Conservation (phyloP, 352 stramenopile species). For the Pythium sukuiense region DNA sequence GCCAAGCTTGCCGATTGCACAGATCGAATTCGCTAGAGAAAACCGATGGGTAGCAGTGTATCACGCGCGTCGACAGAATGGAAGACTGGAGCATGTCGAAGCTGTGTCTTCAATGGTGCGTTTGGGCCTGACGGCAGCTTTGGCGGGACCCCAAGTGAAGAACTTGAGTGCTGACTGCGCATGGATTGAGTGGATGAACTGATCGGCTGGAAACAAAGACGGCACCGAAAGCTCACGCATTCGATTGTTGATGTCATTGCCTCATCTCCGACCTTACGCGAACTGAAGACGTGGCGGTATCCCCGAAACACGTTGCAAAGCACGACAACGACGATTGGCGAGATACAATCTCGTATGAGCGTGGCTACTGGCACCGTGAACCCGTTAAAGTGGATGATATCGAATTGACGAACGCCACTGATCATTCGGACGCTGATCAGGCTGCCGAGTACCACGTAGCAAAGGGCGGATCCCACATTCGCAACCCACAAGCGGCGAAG, state of each 20-base stretch:
- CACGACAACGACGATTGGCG: not conserved
- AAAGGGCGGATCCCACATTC: not conserved
- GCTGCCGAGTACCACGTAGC: not conserved
- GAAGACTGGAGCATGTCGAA: not conserved
- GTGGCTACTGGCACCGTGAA: not conserved
- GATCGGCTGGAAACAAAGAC: not conserved
- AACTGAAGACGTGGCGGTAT: not conserved
- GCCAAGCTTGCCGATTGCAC: not conserved
- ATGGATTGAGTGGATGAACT: too few relatives aligned
- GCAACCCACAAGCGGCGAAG: not conserved
- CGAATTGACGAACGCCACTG: not conserved
- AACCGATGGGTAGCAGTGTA: conserved; percentile 31
- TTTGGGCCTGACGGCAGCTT: too few relatives aligned
- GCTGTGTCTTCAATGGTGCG: not conserved
- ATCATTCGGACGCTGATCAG: not conserved
- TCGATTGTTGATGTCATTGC: not conserved
- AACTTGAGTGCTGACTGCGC: too few relatives aligned
- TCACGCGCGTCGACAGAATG: conserved; percentile 20
- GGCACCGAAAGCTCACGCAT: not conserved
- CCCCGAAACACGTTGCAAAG: not conserved
- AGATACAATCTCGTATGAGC: not conserved
- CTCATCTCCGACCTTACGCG: not conserved
- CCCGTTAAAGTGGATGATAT: not conserved
- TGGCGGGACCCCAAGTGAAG: too few relatives aligned
- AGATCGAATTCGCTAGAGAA: conserved; percentile 27